Base-by-base conservation (phyloP, 2,329 filamentous ascomycete genomes). In the Mycocentrospora acerina region DNA sequence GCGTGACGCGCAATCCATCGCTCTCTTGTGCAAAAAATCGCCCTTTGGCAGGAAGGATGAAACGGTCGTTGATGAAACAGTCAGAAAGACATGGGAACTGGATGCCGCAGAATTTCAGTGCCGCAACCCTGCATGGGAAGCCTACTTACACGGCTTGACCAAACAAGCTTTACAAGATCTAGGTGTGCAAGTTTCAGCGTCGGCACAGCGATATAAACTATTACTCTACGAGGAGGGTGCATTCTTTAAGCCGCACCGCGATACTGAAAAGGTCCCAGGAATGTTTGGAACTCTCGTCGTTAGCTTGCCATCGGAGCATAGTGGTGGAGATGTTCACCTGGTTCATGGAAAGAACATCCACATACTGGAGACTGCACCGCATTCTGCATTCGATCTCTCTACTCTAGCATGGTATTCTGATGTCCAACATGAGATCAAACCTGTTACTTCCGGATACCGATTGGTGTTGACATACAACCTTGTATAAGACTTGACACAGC, bases 381-480 rank as follows among this genome's bases (percentile, higher is more conserved):
- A 15, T n/a, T 64, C 70, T 37, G 48, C 37, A 39, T 57, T 44
- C 12, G 34, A 43, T 14, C 22, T 51, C 13, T 32, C 43, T 2
- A 31, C 31, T 7, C 24, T 43, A n/a, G 37, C 42, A 16, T 73
- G 71, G 78, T 80, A 77, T 52, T 72, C 74, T 0, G 75, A 80
- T 38, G 75, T 80, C 1, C 64, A 62, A 1, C 74, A 80, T 46
- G 71, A 80, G 52, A 65, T 55, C 24, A 25, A 70, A 12, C 69
- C 71, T 1, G 66, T 80, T 2, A 66, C 46, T 0, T 69, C 67
- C 0, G 77, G 78, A 3, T 71, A 74, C 48, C 72, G 75, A 3
- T 68, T 74, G 37, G 75, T 77, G 8, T 46, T 81, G 9, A 76
- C 71, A 0, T 82, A 78, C 58, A 79, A 80, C 48, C 67, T 81